Evolutionary conservation across 2,329 filamentous ascomycete genomes (phyloP), one percentile per base, ranked within the genome.

Genomic region (Neurospora crassa): DNA sequence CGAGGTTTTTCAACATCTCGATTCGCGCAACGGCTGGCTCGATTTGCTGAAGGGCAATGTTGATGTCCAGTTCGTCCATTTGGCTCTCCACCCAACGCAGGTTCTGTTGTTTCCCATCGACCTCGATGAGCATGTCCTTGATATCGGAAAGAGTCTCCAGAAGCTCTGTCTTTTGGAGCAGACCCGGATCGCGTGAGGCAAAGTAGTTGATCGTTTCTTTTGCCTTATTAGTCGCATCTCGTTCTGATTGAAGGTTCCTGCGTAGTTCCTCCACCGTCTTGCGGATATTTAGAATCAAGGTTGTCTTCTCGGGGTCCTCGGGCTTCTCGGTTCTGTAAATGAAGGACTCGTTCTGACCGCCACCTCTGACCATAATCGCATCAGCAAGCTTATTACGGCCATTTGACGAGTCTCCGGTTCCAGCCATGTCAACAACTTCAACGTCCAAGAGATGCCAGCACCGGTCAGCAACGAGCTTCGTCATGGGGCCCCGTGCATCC

Each of bases 371-470:
- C 84, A 95, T 97, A 80, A 99, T 91, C 29, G 95, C 94, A 79
- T 96, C 94, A 1, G 90, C 87, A 71, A 95, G 87, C 79, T 90
- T 90, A 77, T 88, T 91, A 73, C 86, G 82, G 67, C 82, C 84
- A 71, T 74, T 78, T 11, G 85, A 88, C 41, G 84, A 85, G 74
- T 90, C 88, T 71, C 84, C 88, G 72, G 82, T 89, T 76, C 85
- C 91, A 14, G 90, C 92, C 82, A 97, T 91, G 79, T 98, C 94
- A 20, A 97, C 91, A 75, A 98, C 90, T 77, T 97, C 93, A 59
- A 98, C 94, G 74, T 99, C 96, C 72, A 96, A 87, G 59, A 99
- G 83, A 47, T 94, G 91, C 93, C 95, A 98, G 81, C 96, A 99
- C 70, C 94, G 89, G 79, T 98, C 95, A 0, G 96, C 95, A 12